These are phyloP conservation scores for Aspergillus pseudoviridinutans DNA, from an alignment of 2,329 filamentous ascomycete genomes.

Conservation along the genomic window DNA sequence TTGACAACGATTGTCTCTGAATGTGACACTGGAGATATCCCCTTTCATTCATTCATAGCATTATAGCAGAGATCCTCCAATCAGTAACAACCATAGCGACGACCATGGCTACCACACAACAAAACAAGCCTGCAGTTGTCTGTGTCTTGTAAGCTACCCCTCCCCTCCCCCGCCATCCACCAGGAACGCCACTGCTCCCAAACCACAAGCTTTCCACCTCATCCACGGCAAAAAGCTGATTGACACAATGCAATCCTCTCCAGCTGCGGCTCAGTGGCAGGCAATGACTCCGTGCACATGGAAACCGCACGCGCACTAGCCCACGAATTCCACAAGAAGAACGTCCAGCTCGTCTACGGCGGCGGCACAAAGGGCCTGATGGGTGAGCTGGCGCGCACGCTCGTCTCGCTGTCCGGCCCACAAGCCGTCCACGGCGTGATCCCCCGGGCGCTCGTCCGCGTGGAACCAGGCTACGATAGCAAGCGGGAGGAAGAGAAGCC, in stretches of 20 bases:
- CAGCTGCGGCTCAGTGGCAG: constrained; percentile 76
- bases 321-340: constrained; percentile 66
- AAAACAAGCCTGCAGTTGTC: constrained; percentile 59
- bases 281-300: constrained; percentile 69
- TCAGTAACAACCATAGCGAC: neutral
- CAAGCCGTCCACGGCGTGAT: constrained; percentile 88
- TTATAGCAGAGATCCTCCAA: neutral
- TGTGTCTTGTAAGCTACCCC: constrained; percentile 69
- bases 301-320: constrained; percentile 75
- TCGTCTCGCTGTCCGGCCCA: constrained; percentile 78
- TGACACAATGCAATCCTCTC: constrained; percentile 1
- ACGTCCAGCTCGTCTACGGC: constrained; percentile 86
- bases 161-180: constrained; percentile 1
- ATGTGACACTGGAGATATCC: neutral
- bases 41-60: neutral
- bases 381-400: constrained; percentile 85
- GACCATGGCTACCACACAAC: constrained; percentile 13
- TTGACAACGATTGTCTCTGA: neutral
- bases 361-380: constrained; percentile 93
- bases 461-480: constrained; percentile 51
- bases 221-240: neutral
- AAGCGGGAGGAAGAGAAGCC: constrained; percentile 24
- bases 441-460: constrained; percentile 74
- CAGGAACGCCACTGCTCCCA: neutral
- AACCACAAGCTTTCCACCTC: neutral